phyloP scores from a whole-genome alignment of 2,329 filamentous ascomycete species.

The Pyrenochaeta sp. region DNA sequence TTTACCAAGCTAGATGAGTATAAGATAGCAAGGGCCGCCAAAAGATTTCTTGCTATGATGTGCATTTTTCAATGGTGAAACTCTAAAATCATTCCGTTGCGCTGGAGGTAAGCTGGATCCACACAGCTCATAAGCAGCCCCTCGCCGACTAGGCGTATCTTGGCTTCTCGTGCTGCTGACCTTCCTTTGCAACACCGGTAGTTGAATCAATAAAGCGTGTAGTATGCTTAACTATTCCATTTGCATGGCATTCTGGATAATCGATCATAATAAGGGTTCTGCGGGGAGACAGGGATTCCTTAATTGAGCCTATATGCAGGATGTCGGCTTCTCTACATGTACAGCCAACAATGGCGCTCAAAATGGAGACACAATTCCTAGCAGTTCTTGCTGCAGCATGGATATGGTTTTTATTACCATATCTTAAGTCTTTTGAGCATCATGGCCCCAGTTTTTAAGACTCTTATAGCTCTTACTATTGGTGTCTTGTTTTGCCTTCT shows the following conservation, averaged over 20 bases:
- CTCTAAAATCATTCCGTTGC: no score
- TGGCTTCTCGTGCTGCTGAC: neutral
- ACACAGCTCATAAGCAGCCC: no score
- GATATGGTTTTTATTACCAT: no score
- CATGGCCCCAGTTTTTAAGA: constrained; percentile 47
- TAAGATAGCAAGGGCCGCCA: no score
- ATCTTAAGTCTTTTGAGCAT: constrained; percentile 46
- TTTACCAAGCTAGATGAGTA: no score
- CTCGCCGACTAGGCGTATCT: neutral
- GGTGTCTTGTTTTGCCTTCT: constrained; percentile 64
- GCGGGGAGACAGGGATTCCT: neutral
- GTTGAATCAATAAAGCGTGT: neutral
- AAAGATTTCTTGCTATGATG: no score
- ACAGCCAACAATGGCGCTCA: no score
- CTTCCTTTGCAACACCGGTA: neutral
- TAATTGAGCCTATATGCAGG: neutral
- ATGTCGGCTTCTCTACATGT: neutral
- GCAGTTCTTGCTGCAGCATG: no score
- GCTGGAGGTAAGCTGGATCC: no score
- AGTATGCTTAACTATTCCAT: neutral
- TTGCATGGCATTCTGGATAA: neutral
- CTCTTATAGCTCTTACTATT: constrained; percentile 63
- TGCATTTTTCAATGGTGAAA: no score
- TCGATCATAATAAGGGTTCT: neutral
- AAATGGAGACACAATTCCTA: no score